Base-by-base conservation (phyloP, 1,284 basidiomycete genomes). In the Cerioporus squamosus region DNA sequence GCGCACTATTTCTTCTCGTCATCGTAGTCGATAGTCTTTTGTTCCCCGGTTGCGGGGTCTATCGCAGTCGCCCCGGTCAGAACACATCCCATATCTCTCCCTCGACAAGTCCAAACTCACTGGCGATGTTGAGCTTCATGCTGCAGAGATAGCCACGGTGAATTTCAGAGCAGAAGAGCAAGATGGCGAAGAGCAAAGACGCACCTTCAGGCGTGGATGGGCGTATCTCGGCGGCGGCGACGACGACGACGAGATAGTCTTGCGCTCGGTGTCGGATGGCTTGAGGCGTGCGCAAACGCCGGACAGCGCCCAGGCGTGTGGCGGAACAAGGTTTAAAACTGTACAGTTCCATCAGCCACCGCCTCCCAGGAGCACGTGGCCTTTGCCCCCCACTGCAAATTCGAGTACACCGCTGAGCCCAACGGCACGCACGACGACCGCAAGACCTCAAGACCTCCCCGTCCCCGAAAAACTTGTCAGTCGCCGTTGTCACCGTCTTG, bases 101-200 rank as follows among this genome's bases (percentile, higher is more conserved):
- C 51, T 57, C 57, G 46, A 51, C 36, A 46, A 44, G 24, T 29
- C 14, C 50, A 61, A 62, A 81, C 88, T 80, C 75, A 94, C 94
- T 96, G 78, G 95, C 93, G 78, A 98, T 93, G 86, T 97, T 97
- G 80, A 97, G 81, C 88, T 97, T 97, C 95, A 97, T 96, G 75
- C 77, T 82, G 51, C 15, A 51, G 43, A 26, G 44, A 50, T n/a
- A 36, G n/a, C n/a, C 44, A 29, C 38, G 29, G 43, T 54, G 3
- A 64, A 49, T 43, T 45, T 70, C 59, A 68, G 59, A 42, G 46
- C 20, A 51, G 50, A 9, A 44, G 48, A 15, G 55, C 50, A 20
- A 54, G 58, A n/a, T n/a, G n/a, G n/a, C n/a, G n/a, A n/a, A 53
- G 45, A 39, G 49, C 42, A 53, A 18, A 26, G 33, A 47, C 65